Percentiles rank a stretch among this genome's conserved stretches.
These are phyloP conservation scores for Pseudogymnoascus sp. DNA, from an alignment of 2,329 filamentous ascomycete species.

Conservation along the genomic window DNA sequence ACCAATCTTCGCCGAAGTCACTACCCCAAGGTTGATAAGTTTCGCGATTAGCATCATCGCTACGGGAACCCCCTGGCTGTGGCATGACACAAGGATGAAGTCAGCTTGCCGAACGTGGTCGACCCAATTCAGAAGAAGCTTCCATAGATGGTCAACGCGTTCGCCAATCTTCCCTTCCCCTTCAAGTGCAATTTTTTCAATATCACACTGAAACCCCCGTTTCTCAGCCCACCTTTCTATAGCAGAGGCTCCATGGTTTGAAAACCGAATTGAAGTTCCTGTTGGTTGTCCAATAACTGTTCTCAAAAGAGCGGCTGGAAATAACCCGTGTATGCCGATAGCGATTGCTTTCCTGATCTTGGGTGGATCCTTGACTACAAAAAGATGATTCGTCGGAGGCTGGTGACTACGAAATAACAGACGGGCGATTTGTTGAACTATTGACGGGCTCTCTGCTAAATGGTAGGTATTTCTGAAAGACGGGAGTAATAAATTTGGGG, in stretches of 20 bases:
- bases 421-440: constrained; percentile 57
- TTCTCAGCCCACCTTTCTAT: constrained; percentile 74
- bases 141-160: constrained; percentile 87
- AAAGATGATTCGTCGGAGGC: constrained; percentile 59
- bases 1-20: constrained; percentile 68
- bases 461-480: constrained; percentile 61
- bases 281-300: constrained; percentile 90
- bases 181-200: constrained; percentile 90
- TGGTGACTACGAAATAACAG: constrained; percentile 49
- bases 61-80: constrained; percentile 93
- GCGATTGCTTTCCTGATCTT: constrained; percentile 79
- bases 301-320: constrained; percentile 79
- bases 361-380: constrained; percentile 56
- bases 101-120: constrained; percentile 82
- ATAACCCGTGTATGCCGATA: constrained; percentile 90
- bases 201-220: constrained; percentile 64
- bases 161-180: constrained; percentile 89
- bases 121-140: constrained; percentile 87
- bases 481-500: constrained; percentile 59
- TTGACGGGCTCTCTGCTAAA: constrained; percentile 57
- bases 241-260: constrained; percentile 73
- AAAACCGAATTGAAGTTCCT: constrained; percentile 88
- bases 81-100: constrained; percentile 83
- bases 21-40: constrained; percentile 79
- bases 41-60: constrained; percentile 88